A percentile compares a stretch with the other conserved stretches of the same genome.
These are phyloP conservation scores for Haplosporangium sp. DNA, from an alignment of 371 early-diverging fungal genomes.

Conservation along the genomic window DNA sequence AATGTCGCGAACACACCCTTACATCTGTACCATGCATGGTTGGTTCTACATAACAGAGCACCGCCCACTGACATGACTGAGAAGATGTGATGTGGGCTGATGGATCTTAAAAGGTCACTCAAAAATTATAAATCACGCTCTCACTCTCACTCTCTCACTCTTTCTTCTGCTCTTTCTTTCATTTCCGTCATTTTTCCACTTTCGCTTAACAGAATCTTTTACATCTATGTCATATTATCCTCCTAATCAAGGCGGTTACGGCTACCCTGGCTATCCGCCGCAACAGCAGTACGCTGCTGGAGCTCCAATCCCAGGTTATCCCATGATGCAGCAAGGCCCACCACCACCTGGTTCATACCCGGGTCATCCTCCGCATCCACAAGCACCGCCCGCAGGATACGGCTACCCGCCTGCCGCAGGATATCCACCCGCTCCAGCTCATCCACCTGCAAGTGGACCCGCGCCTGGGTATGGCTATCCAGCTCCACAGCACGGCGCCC, in stretches of 20 bases:
- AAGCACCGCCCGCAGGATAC: constrained; percentile 9
- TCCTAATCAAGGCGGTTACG: constrained; percentile 28
- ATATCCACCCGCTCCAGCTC: too few species aligned
- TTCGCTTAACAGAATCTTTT: neutral
- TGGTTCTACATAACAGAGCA: too few species aligned
- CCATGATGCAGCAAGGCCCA: constrained; percentile 13
- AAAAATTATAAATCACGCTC: neutral
- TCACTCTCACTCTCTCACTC: neutral
- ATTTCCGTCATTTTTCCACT: neutral
- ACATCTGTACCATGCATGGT: too few species aligned
- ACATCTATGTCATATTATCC: constrained; percentile 37
- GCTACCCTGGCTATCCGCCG: constrained; percentile 42
- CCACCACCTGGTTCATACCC: constrained; percentile 24
- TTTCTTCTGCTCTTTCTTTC: constrained; percentile 2
- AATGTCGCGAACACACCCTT: too few species aligned
- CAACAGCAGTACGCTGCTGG: constrained; percentile 46
- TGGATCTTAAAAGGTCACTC: too few species aligned
- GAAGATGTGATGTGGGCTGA: too few species aligned
- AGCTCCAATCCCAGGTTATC: constrained; percentile 25
- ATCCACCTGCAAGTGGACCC: constrained; percentile 6
- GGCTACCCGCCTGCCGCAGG: constrained; percentile 11
- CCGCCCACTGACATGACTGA: too few species aligned
- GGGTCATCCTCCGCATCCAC: constrained; percentile 20
- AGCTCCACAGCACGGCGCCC: constrained; percentile 5
- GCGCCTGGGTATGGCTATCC: constrained; percentile 2